phyloP scores from a whole-genome alignment of 352 stramenopile species.

The Paralagenidium karlingii region DNA sequence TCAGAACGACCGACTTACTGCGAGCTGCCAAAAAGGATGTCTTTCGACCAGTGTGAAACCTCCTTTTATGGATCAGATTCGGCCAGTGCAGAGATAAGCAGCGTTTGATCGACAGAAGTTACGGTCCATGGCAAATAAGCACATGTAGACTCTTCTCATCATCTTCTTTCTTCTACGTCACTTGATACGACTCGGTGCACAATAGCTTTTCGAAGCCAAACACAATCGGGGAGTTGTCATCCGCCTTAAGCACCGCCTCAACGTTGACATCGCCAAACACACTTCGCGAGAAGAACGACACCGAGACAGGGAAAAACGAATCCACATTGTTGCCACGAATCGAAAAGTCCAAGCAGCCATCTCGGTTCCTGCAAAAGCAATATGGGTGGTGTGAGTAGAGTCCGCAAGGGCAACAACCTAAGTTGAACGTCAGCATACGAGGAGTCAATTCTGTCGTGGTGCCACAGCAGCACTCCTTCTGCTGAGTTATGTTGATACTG shows the following conservation, averaged over 20 bases:
- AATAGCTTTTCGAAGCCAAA: constrained; percentile 83
- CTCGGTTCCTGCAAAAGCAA: constrained; percentile 67
- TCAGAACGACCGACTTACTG: constrained; percentile 48
- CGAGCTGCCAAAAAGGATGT: constrained; percentile 42
- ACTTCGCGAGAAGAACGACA: constrained; percentile 82
- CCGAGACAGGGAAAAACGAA: constrained; percentile 77
- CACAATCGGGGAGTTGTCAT: constrained; percentile 53
- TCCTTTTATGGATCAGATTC: too few species aligned
- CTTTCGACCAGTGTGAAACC: too few species aligned
- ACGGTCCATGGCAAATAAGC: too few species aligned
- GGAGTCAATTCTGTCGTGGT: constrained; percentile 64
- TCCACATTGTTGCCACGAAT: constrained; percentile 70
- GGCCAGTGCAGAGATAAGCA: too few species aligned
- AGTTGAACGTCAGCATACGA: constrained; percentile 27
- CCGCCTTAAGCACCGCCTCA: constrained; percentile 55
- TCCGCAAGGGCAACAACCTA: not conserved
- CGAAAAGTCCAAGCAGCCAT: constrained; percentile 70
- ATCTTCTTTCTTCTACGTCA: constrained; percentile 51
- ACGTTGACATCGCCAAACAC: constrained; percentile 81
- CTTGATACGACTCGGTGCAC: constrained; percentile 78
- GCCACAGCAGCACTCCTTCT: constrained; percentile 61
- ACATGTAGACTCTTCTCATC: constrained; percentile 5
- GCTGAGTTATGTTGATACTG: constrained; percentile 79
- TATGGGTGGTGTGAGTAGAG: not conserved
- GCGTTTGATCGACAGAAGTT: too few species aligned